Evolutionary conservation across 1,284 basidiomycete species (phyloP).

Genomic region (Cutaneotrichosporon sp.): DNA sequence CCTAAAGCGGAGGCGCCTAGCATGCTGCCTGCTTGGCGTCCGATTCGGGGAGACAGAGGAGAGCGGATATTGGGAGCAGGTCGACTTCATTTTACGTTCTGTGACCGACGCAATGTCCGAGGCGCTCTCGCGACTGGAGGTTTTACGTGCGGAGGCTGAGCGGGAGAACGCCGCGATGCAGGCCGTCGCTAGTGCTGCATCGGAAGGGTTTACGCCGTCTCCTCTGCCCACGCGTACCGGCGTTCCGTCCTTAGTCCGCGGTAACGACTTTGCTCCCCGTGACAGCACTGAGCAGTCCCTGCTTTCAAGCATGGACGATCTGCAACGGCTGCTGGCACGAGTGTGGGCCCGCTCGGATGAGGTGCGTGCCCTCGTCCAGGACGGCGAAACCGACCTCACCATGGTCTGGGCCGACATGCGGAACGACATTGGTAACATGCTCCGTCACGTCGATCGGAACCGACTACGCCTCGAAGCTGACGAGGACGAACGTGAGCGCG

Average conservation of each 20-base stretch:
- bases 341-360: conserved; percentile 17
- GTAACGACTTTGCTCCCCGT: conserved; percentile 14
- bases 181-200: background rate
- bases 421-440: conserved; percentile 17
- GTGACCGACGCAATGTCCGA: conserved; percentile 19
- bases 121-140: conserved; percentile 23
- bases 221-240: background rate
- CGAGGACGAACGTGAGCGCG: conserved; percentile 4
- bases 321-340: conserved; percentile 16
- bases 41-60: conserved; percentile 21
- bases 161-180: conserved; percentile 3
- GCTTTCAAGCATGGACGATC: conserved; percentile 13
- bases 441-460: conserved; percentile 17
- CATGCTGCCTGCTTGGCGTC: conserved; percentile 41
- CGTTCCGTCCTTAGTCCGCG: no score
- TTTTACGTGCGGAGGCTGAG: conserved; percentile 13
- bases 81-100: conserved; percentile 17
- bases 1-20: conserved; percentile 34
- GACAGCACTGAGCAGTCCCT: conserved; percentile 11
- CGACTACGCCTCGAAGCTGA: conserved; percentile 8
- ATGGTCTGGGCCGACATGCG: conserved; percentile 15
- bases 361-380: conserved; percentile 4
- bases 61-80: conserved; percentile 30
- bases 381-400: conserved; percentile 1
- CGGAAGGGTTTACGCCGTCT: background rate